Evolutionary conservation across 164 flowering plant species (phyloP).

Genomic region (Warburgia ugandensis): DNA sequence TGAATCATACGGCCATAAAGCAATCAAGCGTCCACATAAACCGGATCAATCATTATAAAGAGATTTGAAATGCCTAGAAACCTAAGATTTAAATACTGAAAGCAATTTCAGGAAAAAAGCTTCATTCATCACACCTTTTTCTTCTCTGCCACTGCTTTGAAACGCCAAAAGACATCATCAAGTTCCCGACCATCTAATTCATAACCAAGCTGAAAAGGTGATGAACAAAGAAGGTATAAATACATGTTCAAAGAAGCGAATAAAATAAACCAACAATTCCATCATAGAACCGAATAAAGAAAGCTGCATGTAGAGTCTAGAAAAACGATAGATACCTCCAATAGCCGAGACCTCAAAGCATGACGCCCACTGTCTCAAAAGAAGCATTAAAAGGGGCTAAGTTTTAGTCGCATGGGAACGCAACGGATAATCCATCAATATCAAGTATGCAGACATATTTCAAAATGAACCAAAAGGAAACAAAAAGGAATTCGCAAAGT

Average conservation of each 20-base stretch:
- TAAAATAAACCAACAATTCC: background rate
- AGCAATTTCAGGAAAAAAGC: background rate
- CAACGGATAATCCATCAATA: too few relatives aligned
- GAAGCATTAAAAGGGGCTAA: background rate
- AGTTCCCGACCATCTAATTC: constrained; percentile 63
- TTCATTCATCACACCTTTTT: constrained; percentile 62
- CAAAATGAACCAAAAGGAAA: too few relatives aligned
- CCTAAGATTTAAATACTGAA: background rate
- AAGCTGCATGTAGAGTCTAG: background rate
- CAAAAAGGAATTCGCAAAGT: too few relatives aligned
- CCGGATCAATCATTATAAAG: background rate
- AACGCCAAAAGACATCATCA: constrained; percentile 80
- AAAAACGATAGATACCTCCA: constrained; percentile 44
- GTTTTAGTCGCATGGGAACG: too few relatives aligned
- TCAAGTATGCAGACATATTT: too few relatives aligned
- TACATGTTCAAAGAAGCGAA: background rate
- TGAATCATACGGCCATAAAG: background rate
- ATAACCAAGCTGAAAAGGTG: constrained; percentile 68
- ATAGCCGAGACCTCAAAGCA: constrained; percentile 66
- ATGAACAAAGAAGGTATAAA: background rate
- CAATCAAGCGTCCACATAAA: background rate
- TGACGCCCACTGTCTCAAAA: constrained; percentile 73
- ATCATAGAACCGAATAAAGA: background rate
- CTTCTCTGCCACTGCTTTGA: constrained; percentile 86
- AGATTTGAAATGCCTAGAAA: background rate